phyloP scores from a whole-genome alignment of 2,329 filamentous ascomycete species.

The Aspergillus terreus region DNA sequence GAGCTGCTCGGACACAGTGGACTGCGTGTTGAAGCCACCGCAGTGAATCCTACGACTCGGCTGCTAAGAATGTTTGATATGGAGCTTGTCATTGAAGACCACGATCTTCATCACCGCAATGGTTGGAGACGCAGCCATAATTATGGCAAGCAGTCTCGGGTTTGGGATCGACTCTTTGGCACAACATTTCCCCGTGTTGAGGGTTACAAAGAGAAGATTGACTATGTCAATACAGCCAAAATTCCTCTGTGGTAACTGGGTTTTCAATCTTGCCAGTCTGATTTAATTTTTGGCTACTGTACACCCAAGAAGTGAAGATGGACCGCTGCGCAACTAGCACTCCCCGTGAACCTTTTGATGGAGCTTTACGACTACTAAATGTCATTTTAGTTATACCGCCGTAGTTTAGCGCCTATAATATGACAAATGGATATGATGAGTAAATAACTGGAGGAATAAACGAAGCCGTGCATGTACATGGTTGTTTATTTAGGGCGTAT shows the following conservation, averaged over 20 bases:
- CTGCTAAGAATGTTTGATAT: conserved; percentile 8
- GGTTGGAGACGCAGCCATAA: conserved; percentile 15
- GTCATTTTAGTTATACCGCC: background rate
- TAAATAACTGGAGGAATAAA: background rate
- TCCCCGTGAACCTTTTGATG: background rate
- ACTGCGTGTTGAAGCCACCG: conserved; percentile 10
- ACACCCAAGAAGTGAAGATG: background rate
- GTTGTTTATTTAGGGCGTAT: background rate
- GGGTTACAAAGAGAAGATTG: conserved; percentile 8
- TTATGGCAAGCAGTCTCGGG: conserved; percentile 17
- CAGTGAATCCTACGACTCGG: conserved; percentile 8
- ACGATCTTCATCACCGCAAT: conserved; percentile 16
- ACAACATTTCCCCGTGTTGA: conserved; percentile 13
- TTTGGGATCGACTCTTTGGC: conserved; percentile 17
- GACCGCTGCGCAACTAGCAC: background rate
- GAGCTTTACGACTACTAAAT: background rate
- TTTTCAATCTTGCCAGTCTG: background rate
- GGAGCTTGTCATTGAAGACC: conserved; percentile 16
- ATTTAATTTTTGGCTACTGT: background rate
- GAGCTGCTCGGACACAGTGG: conserved; percentile 16
- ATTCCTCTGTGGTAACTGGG: background rate
- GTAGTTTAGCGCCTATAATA: background rate
- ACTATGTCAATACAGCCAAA: conserved; percentile 9
- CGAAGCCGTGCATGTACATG: background rate
- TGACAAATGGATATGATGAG: background rate